Conservation (phyloP, 2,329 filamentous ascomycete species). For the Chaetomiaceae sp. region DNA sequence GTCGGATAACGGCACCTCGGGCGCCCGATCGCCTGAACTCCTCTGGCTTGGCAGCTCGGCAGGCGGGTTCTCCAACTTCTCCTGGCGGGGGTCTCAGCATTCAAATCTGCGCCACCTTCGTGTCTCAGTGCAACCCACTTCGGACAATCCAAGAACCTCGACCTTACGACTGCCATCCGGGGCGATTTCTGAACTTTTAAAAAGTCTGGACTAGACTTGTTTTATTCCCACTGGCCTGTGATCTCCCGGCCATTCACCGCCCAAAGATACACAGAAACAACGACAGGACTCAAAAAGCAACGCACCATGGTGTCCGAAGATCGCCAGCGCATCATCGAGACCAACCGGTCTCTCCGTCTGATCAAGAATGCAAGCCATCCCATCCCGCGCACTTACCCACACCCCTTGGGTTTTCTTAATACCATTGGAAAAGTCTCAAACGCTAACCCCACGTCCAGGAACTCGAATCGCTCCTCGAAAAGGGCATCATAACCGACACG, state of each 20-base stretch:
- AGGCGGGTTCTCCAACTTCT: neutral
- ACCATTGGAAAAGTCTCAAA: no score
- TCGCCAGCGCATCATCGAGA: constrained; percentile 58
- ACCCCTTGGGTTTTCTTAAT: no score
- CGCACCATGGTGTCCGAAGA: constrained; percentile 44
- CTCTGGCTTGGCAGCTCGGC: neutral
- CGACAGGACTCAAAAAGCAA: neutral
- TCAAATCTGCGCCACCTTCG: constrained; percentile 2
- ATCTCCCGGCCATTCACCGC: no score
- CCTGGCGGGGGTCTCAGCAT: no score
- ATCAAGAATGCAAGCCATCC: constrained; percentile 67
- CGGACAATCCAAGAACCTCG: neutral
- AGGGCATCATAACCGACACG: constrained; percentile 68
- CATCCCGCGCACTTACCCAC: no score
- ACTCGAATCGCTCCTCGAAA: constrained; percentile 82
- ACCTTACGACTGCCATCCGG: neutral
- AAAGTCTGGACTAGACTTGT: no score
- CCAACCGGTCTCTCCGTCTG: constrained; percentile 78
- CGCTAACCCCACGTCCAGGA: constrained; percentile 55
- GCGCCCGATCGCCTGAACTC: neutral
- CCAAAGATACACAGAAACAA: neutral
- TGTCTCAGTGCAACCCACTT: neutral
- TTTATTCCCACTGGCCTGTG: no score
- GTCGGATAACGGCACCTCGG: constrained; percentile 4
- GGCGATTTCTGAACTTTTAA: no score